phyloP scores from a whole-genome alignment of 805 yeast species.

The Zygosaccharomyces lentus region DNA sequence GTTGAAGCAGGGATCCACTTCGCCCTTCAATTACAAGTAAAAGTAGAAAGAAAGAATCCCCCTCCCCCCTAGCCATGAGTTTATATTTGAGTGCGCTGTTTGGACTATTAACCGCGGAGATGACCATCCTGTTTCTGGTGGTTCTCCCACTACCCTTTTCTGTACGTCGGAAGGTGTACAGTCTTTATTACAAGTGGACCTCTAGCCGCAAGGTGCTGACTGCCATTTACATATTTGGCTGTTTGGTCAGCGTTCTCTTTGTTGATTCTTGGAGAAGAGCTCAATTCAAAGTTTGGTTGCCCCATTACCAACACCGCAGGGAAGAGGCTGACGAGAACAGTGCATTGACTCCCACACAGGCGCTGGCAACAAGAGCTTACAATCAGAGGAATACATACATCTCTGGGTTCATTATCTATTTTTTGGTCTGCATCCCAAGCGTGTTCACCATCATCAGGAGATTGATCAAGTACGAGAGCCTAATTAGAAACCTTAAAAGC shows the following conservation, averaged over 20 bases:
- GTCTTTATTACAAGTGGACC: constrained; percentile 35
- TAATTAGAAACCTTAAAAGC: constrained; percentile 18
- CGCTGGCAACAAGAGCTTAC: constrained; percentile 55
- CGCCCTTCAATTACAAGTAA: background rate
- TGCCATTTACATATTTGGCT: constrained; percentile 39
- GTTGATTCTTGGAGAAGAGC: constrained; percentile 50
- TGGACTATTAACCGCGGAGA: constrained; percentile 47
- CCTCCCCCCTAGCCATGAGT: constrained; percentile 34
- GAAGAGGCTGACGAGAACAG: constrained; percentile 26
- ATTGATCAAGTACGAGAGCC: constrained; percentile 45
- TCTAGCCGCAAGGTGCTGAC: constrained; percentile 43
- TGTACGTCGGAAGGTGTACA: constrained; percentile 43
- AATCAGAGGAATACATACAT: constrained; percentile 60
- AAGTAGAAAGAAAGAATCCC: background rate
- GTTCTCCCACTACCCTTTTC: constrained; percentile 53
- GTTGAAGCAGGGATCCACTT: background rate
- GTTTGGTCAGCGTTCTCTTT: constrained; percentile 47
- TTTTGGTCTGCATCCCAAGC: constrained; percentile 50
- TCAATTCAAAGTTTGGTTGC: constrained; percentile 29
- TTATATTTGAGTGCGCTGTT: constrained; percentile 39
- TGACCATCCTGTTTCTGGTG: constrained; percentile 44
- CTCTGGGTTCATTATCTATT: constrained; percentile 58
- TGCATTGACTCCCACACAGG: constrained; percentile 42
- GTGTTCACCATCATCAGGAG: constrained; percentile 50
- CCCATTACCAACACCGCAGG: constrained; percentile 22